A percentile compares a stretch with the other conserved stretches of the same genome.
These are phyloP conservation scores for Nepenthes gracilis DNA, from an alignment of 148 eudicot genomes.

Conservation along the genomic window DNA sequence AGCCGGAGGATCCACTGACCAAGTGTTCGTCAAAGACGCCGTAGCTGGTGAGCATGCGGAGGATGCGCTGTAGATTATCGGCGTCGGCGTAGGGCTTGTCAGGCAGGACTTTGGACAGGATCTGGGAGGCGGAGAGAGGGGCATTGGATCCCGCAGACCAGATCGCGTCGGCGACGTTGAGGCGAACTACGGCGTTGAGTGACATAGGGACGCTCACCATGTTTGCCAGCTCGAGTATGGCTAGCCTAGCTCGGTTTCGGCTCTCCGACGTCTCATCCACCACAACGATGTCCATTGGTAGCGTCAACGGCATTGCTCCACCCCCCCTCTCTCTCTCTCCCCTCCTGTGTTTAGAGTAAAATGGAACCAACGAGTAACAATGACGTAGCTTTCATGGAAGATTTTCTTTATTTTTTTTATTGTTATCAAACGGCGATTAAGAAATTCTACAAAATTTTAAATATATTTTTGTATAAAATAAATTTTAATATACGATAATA, in stretches of 20 bases:
- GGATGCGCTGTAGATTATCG: slow-evolving; percentile 11
- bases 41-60: background rate
- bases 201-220: slow-evolving; percentile 59
- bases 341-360: too few species aligned
- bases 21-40: slow-evolving; percentile 19
- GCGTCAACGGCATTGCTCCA: too few species aligned
- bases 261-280: slow-evolving; percentile 20
- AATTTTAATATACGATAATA: too few species aligned
- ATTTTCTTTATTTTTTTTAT: too few species aligned
- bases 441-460: too few species aligned
- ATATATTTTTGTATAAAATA: too few species aligned
- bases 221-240: slow-evolving; percentile 39
- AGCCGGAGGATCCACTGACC: too few species aligned
- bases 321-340: too few species aligned
- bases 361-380: too few species aligned
- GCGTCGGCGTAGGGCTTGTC: slow-evolving; percentile 20
- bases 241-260: slow-evolving; percentile 30
- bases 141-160: slow-evolving; percentile 31
- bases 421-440: too few species aligned
- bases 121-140: slow-evolving; percentile 31
- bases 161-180: slow-evolving; percentile 35
- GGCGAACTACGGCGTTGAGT: slow-evolving; percentile 39
- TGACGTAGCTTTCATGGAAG: too few species aligned
- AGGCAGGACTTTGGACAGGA: slow-evolving; percentile 16
- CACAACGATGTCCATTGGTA: too few species aligned